Base-by-base conservation (phyloP, 2,329 filamentous ascomycete species). In the Tolypocladium paradoxum region DNA sequence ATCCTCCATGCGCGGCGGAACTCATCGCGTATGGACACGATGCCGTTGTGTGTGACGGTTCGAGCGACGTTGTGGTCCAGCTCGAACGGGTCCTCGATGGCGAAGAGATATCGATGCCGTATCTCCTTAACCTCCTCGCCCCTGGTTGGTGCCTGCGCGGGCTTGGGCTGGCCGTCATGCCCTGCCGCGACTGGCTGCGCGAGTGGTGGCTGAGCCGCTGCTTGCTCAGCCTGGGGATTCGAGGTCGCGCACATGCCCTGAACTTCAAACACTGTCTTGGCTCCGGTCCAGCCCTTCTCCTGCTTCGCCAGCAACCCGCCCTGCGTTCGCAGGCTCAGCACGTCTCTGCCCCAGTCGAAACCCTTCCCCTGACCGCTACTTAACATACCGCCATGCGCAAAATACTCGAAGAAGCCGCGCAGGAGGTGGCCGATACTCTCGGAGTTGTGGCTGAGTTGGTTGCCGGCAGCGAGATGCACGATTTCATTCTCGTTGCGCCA, bases 41-140 rank as follows among this genome's bases (percentile, higher is more conserved):
- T 88, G 2, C 90, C 89, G 55, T 84, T 81, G 62, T 92, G 87
- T 7, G 86, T 90, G 1, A 96, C 90, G 0, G 90, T 95, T 49
- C 89, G 77, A 3, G 88, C 91, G 35, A 96, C 87, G 61, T 96
- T 96, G 69, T 96, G 90, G 40, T 90, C 84, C 2, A 84, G 70
- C 71, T 96, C 90, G 62, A 96, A 96, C 0, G 91, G 91, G 65
- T 96, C 91, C 65, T 96, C 91, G 55, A 96, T 91, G 34, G 89
- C 88, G 59, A 96, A 87, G 5, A 96, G 77, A 66, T 90, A 95
- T 14, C 90, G 82, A 62, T 90, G 82, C 2, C 87, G 81, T 16
- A 92, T 78, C 62, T 90, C 87, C 60, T 86, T 88, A 50, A 79
- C 62, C 34, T 78, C 74, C 6, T 63, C 63, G 12, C 64, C 57